Conservation (phyloP, 2,329 filamentous ascomycete species). For the Cryphonectria radicalis region DNA sequence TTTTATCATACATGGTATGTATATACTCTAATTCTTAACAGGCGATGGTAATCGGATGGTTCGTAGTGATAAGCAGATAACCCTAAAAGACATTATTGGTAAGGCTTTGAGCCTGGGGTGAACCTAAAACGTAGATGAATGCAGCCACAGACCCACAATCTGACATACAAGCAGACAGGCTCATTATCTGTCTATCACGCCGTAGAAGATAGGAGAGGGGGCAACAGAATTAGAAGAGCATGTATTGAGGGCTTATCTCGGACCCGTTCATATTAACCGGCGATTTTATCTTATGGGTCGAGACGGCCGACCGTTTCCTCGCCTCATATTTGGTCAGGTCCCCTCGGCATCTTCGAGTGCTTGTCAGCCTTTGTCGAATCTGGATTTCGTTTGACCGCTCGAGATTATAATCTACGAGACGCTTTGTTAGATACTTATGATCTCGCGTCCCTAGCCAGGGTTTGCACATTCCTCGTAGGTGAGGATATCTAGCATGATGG, state of each 20-base stretch:
- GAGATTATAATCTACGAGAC: background rate
- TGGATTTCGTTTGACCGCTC: background rate
- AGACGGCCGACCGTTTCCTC: background rate
- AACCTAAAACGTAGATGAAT: background rate
- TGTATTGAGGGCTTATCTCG: slow-evolving; percentile 1
- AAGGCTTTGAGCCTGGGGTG: background rate
- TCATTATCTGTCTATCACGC: slow-evolving; percentile 5
- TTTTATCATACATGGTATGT: background rate
- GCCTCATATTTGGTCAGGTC: background rate
- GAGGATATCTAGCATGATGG: background rate
- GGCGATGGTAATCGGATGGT: background rate
- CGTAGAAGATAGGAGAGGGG: background rate
- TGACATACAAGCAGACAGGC: background rate
- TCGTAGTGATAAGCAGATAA: slow-evolving; percentile 14
- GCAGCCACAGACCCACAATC: slow-evolving; percentile 9
- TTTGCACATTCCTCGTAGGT: background rate
- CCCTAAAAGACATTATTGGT: slow-evolving; percentile 9
- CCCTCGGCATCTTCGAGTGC: background rate
- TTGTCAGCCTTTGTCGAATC: background rate
- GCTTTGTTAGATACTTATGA: no score
- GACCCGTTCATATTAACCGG: background rate
- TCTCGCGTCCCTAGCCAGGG: background rate
- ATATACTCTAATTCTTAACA: background rate
- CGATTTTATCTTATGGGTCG: background rate
- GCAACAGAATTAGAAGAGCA: background rate